These are phyloP conservation scores for Pythium rhizo-oryzae DNA, from an alignment of 352 stramenopile species.

Conservation along the genomic window DNA sequence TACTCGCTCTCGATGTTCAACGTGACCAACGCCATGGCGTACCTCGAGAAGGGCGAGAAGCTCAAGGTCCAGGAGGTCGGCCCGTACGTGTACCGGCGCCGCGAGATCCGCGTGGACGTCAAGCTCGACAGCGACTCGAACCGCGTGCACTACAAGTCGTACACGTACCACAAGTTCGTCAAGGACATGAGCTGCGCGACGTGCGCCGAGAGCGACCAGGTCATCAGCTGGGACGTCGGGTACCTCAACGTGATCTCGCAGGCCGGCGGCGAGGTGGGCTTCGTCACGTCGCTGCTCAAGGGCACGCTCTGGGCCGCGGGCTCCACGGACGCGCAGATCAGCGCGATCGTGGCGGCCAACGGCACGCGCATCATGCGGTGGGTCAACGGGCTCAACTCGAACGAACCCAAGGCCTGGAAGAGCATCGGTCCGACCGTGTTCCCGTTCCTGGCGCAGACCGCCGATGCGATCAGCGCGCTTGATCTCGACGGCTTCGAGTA, in stretches of 20 bases:
- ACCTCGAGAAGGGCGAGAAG: conserved; percentile 50
- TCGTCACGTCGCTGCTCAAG: conserved; percentile 45
- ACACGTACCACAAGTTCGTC: conserved; percentile 75
- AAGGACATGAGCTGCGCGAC: conserved; percentile 47
- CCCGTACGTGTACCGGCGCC: conserved; percentile 71
- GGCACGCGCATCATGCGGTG: conserved; percentile 68
- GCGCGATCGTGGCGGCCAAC: conserved; percentile 39
- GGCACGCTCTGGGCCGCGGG: conserved; percentile 45
- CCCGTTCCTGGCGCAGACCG: conserved; percentile 37
- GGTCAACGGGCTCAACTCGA: conserved; percentile 81
- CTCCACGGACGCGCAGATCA: conserved; percentile 27
- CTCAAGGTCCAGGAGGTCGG: conserved; percentile 68
- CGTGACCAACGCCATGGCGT: conserved; percentile 71
- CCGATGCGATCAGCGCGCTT: conserved; percentile 41
- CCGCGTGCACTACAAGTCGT: conserved; percentile 73
- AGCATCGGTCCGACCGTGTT: conserved; percentile 49
- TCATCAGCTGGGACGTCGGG: conserved; percentile 58
- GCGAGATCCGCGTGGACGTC: conserved; percentile 65
- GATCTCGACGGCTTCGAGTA: conserved; percentile 68
- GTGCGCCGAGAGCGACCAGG: conserved; percentile 61
- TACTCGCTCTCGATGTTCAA: conserved; percentile 70
- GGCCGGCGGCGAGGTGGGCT: conserved; percentile 62
- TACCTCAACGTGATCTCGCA: conserved; percentile 73
- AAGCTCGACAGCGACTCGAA: conserved; percentile 49
- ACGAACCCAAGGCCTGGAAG: conserved; percentile 68